Conservation (phyloP, 83 land plant species). For the Isoetes engelmannii region DNA sequence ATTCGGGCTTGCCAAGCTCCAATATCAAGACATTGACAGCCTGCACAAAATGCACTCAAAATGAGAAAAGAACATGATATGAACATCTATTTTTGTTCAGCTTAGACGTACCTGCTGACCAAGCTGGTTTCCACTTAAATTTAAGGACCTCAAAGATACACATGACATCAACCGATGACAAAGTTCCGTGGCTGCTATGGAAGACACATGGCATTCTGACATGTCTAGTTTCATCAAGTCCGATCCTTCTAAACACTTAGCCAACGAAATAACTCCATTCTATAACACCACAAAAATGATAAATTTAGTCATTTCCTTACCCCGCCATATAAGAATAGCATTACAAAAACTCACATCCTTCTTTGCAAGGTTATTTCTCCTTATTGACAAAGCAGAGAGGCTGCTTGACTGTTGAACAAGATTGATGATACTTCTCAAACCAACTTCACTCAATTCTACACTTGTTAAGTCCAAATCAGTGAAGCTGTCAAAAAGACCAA, state of each 20-base stretch:
- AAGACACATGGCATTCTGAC: conserved; percentile 16
- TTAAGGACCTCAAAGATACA: conserved; percentile 8
- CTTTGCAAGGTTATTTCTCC: conserved; percentile 8
- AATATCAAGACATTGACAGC: not conserved
- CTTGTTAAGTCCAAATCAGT: conserved; percentile 27
- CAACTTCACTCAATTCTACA: conserved; percentile 22
- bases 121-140: conserved; percentile 19
- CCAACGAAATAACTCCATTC: conserved; percentile 17
- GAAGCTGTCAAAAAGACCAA: conserved; percentile 18
- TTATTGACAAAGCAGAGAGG: conserved; percentile 16
- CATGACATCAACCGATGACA: conserved; percentile 13
- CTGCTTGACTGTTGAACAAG: conserved; percentile 23
- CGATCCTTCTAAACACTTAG: conserved; percentile 11
- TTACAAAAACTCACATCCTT: not conserved
- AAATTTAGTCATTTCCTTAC: not conserved
- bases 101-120: conserved; percentile 8
- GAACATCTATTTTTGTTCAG: not conserved
- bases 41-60: conserved; percentile 3
- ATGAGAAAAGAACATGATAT: not conserved
- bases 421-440: conserved; percentile 4
- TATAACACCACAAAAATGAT: conserved; percentile 3
- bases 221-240: conserved; percentile 18
- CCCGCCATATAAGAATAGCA: not conserved
- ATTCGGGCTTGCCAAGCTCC: not conserved
- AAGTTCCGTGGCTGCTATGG: conserved; percentile 7